Base-by-base conservation (phyloP, 2,329 filamentous ascomycete species). In the Diplodia sapinea region DNA sequence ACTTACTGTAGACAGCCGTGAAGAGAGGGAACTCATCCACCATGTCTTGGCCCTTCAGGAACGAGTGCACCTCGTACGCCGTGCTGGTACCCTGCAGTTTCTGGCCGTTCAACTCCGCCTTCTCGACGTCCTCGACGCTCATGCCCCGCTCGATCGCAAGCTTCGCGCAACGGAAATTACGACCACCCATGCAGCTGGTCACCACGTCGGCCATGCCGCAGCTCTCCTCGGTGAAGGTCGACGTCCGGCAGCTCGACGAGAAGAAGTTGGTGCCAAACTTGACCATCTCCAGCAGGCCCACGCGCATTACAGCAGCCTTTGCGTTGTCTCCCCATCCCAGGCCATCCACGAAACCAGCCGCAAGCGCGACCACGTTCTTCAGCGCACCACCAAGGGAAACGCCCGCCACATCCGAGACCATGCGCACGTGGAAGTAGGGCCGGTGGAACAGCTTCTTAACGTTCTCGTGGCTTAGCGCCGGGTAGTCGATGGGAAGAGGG, bases 241-340 rank as follows among this genome's bases (percentile, higher is more conserved):
- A 88, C 11, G 91, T 87, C 71, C 91, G 87, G 31, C 95, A 90
- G 0, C 91, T 92, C 74, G 94, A 87, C 20, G 88, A 88, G 78
- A 98, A 99, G 84, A 98, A 99, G 73, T 91, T 88, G 79, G 94
- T 93, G 71, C 94, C 94, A 73, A 99, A 99, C 77, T 91, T 91
- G 75, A 98, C 93, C 90, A 97, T 97, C 82, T 99, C 95, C 73
- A 97, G 86, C 55, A 99, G 87, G 8, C 95, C 95, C 23, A 98
- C 91, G 51, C 95, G 91, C 93, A 99, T 98, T 69, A 99, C 90
- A 55, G 95, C 95, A n/a, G 95, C 93, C 83, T 99, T 98, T 72
- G 94, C 94, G 73, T 98, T 99, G 83, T 98, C 94, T 75, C 95
- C 95, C 94, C 95, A 99, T 71, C 94, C 94, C 70, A 94, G 88